Conservation (phyloP, 2,329 filamentous ascomycete genomes). For the Neopestalotiopsis clavispora region DNA sequence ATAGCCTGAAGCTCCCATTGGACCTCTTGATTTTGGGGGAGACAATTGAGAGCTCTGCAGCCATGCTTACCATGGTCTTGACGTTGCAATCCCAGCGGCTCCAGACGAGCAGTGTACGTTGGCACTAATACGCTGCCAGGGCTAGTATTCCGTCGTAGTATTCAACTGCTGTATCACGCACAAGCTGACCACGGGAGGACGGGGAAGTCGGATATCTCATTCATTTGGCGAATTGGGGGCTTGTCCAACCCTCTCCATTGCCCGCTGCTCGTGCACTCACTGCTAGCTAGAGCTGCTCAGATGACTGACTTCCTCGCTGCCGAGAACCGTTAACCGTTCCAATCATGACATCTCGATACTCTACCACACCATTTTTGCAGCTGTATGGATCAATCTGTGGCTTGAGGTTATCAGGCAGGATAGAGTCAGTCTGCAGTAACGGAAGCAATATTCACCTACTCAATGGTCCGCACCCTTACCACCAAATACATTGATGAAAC, state of each 20-base stretch:
- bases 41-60: neutral
- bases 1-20: neutral
- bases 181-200: neutral
- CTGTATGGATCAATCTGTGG: neutral
- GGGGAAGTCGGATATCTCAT: neutral
- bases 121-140: neutral
- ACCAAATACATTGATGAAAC: no score
- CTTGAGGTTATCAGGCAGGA: neutral
- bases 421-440: neutral
- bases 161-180: neutral
- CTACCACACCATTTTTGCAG: neutral
- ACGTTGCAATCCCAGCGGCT: neutral
- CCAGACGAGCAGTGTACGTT: neutral
- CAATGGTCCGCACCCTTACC: no score
- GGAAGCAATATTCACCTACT: no score
- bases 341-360: neutral
- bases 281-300: neutral
- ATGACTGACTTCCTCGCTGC: neutral
- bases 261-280: neutral
- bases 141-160: neutral
- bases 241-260: neutral
- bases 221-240: neutral
- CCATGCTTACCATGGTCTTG: neutral
- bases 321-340: neutral
- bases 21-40: neutral